Evolutionary conservation across 805 yeast species (phyloP).

Genomic region (Suhomyces emberorum): DNA sequence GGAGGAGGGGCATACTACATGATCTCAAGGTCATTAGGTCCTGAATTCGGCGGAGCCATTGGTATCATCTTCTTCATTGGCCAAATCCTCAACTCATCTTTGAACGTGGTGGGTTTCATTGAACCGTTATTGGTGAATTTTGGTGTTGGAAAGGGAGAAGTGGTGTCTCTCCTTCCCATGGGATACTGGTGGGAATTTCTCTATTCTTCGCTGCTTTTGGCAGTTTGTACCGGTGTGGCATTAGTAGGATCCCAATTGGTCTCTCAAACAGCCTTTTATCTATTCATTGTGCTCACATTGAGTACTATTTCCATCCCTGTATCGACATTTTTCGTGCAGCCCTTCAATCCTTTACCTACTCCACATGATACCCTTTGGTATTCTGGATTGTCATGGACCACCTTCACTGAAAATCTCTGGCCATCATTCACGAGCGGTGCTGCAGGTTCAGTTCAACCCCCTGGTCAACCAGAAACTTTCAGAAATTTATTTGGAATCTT

Average conservation of each 20-base stretch:
- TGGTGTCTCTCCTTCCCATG: conserved; percentile 59
- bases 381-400: conserved; percentile 71
- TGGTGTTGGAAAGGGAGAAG: conserved; percentile 56
- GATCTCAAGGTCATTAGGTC: conserved; percentile 93
- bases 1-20: conserved; percentile 99
- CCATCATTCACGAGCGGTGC: conserved; percentile 88
- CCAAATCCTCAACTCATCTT: conserved; percentile 84
- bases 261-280: conserved; percentile 73
- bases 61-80: conserved; percentile 94
- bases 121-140: conserved; percentile 86
- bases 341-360: conserved; percentile 50
- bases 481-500: conserved; percentile 88
- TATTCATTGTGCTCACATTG: conserved; percentile 62
- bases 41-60: conserved; percentile 97
- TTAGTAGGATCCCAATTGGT: conserved; percentile 78
- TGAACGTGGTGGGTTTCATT: conserved; percentile 93
- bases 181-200: conserved; percentile 64
- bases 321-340: conserved; percentile 63
- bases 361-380: conserved; percentile 48
- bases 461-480: conserved; percentile 61
- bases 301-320: conserved; percentile 82
- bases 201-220: conserved; percentile 69
- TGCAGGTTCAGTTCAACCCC: conserved; percentile 73
- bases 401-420: conserved; percentile 60
- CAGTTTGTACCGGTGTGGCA: conserved; percentile 71